phyloP scores from a whole-genome alignment of 108 stramenopile species.

The Epithemia pelagica region DNA sequence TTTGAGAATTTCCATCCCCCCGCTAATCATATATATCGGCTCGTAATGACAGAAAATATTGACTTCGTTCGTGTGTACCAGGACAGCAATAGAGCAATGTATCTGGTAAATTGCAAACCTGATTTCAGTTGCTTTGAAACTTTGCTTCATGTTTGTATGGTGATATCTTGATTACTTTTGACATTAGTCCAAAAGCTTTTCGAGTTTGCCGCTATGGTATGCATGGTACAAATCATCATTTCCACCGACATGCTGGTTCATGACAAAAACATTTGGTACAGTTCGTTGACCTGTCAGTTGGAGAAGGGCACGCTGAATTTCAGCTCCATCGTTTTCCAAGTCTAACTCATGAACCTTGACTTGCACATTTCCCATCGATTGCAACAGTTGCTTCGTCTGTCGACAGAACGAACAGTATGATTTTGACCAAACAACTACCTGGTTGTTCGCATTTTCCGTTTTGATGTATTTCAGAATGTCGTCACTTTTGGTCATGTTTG shows the following conservation, averaged over 20 bases:
- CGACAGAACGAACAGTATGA: constrained; percentile 64
- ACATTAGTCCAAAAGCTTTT: too few relatives aligned
- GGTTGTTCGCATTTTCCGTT: constrained; percentile 62
- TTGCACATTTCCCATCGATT: constrained; percentile 30
- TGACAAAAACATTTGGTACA: constrained; percentile 83
- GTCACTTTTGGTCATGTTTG: background rate
- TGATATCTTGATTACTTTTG: too few relatives aligned
- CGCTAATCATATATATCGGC: too few relatives aligned
- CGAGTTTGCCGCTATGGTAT: constrained; percentile 47
- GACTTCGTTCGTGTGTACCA: too few relatives aligned
- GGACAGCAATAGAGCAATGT: too few relatives aligned
- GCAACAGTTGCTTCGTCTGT: constrained; percentile 55
- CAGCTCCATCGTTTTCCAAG: constrained; percentile 61
- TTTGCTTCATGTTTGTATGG: too few relatives aligned
- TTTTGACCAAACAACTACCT: constrained; percentile 57
- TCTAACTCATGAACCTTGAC: constrained; percentile 67
- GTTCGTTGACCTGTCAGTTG: constrained; percentile 63
- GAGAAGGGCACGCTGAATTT: constrained; percentile 46
- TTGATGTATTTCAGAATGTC: constrained; percentile 38
- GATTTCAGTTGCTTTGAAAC: too few relatives aligned
- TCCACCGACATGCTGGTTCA: constrained; percentile 73
- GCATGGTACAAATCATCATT: constrained; percentile 70
- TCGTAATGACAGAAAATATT: too few relatives aligned
- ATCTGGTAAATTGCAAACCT: too few relatives aligned
- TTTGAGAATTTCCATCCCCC: too few relatives aligned